Conservation (phyloP, 371 early-diverging fungal species). For the Conidiobolus incongruus region DNA sequence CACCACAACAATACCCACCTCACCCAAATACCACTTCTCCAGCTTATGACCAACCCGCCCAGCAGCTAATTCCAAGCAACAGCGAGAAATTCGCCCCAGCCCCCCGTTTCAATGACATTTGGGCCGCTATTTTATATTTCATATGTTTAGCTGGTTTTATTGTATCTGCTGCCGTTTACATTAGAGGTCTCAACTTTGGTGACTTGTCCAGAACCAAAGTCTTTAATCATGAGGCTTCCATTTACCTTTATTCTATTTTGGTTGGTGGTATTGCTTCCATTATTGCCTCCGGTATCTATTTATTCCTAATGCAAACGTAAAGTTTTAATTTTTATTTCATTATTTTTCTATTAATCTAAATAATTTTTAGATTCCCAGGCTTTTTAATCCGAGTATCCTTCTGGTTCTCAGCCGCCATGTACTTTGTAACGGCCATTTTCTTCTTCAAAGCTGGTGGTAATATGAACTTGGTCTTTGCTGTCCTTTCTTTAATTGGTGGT, state of each 20-base stretch:
- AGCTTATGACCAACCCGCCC: not conserved
- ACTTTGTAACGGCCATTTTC: not conserved
- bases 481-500: no score
- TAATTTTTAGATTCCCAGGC: slow-evolving; percentile 4
- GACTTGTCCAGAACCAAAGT: not conserved
- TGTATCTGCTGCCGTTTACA: slow-evolving; percentile 11
- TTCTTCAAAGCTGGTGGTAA: not conserved
- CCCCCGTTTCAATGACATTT: slow-evolving; percentile 19
- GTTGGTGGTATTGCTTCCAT: slow-evolving; percentile 1
- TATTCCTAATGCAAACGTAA: slow-evolving; percentile 8
- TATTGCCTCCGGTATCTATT: slow-evolving; percentile 6
- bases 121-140: slow-evolving; percentile 22
- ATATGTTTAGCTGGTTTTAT: slow-evolving; percentile 17
- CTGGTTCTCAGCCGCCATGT: slow-evolving; percentile 1
- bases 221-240: no score
- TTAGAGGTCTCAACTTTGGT: slow-evolving; percentile 3
- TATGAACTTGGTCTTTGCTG: slow-evolving; percentile 11
- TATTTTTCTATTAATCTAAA: not conserved
- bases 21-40: no score
- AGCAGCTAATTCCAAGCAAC: slow-evolving; percentile 4
- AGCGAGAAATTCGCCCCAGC: slow-evolving; percentile 12
- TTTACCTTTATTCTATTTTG: no score
- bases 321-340: not conserved
- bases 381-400: slow-evolving; percentile 5
- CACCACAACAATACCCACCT: not conserved